Base-by-base conservation (phyloP, 306 rosid species). In the Begonia masoniana region DNA sequence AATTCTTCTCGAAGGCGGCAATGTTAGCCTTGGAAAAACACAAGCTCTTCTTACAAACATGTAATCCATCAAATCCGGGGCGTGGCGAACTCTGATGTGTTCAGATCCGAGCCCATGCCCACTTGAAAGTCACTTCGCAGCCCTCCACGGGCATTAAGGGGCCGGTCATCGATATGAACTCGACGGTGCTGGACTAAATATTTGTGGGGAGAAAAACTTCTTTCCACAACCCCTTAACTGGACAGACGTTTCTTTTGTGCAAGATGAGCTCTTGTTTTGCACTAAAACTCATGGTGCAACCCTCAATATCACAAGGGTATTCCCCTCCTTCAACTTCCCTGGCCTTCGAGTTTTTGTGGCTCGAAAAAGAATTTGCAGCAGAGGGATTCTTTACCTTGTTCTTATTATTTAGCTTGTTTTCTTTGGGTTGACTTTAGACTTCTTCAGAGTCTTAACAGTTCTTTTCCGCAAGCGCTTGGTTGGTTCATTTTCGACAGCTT, bases 31-130 rank as follows among this genome's bases (percentile, higher is more conserved):
- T n/a, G n/a, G n/a, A n/a, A n/a, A n/a, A n/a, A n/a, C n/a, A n/a
- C n/a, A n/a, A n/a, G n/a, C n/a, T n/a, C n/a, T n/a, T n/a, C n/a
- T n/a, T n/a, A n/a, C n/a, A n/a, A n/a, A n/a, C n/a, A n/a, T n/a
- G n/a, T n/a, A n/a, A n/a, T n/a, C n/a, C n/a, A n/a, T n/a, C n/a
- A n/a, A n/a, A n/a, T n/a, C n/a, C n/a, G n/a, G n/a, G n/a, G n/a
- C n/a, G n/a, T n/a, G n/a, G 70, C 86, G 99, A 60, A 92, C 96
- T 63, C 99, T 75, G 55, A 92, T 83, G 77, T 92, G 99, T 56
- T 92, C 99, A 0, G 99, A n/a, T 92, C 46, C 95, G 93, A 47
- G 99, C 96, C 99, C 99, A 87, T 39, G 99, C 88, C 99, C 96
- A 87, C 75, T 92, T 92, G 85, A 92, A 92, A 42, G 85, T 83